phyloP scores from a whole-genome alignment of 306 rosid genomes.

The Cucurbita maxima region DNA sequence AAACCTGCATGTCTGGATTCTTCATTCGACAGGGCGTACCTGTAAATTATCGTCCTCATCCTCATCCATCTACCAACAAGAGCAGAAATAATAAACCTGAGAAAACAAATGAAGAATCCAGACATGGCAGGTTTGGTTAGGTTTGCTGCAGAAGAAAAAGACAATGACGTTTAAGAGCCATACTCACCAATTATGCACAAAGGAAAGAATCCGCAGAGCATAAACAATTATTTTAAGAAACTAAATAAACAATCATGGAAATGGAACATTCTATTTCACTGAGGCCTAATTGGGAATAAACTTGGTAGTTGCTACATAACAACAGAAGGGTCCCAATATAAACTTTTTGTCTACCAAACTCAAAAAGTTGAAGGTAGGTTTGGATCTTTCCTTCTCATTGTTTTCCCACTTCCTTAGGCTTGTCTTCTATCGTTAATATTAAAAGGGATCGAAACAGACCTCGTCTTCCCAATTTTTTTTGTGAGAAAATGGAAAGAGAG shows the following conservation, averaged over 20 bases:
- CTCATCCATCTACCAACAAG: background rate
- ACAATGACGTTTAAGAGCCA: background rate
- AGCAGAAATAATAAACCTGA: background rate
- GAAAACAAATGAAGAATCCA: background rate
- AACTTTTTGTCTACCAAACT: conserved; percentile 20
- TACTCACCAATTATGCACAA: conserved; percentile 1
- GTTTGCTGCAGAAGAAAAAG: background rate
- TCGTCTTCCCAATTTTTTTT: conserved; percentile 15
- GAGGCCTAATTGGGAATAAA: conserved; percentile 12
- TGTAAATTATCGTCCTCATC: background rate
- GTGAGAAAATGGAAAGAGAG: conserved; percentile 8
- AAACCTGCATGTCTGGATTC: too few relatives aligned
- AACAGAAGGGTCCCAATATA: conserved; percentile 9
- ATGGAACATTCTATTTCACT: conserved; percentile 1
- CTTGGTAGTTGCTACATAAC: conserved; percentile 3
- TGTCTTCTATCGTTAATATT: background rate
- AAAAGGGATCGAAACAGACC: conserved; percentile 8
- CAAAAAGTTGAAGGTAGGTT: conserved; percentile 37
- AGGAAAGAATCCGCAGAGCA: background rate
- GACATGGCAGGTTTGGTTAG: conserved; percentile 2
- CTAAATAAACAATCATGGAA: background rate
- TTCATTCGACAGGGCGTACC: background rate
- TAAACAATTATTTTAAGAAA: background rate
- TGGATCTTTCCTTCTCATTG: conserved; percentile 30
- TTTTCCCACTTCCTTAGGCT: conserved; percentile 17